Evolutionary conservation across 2,329 filamentous ascomycete genomes (phyloP), one percentile per base, ranked within the genome.

Genomic region (Thielaviopsis cerberus): DNA sequence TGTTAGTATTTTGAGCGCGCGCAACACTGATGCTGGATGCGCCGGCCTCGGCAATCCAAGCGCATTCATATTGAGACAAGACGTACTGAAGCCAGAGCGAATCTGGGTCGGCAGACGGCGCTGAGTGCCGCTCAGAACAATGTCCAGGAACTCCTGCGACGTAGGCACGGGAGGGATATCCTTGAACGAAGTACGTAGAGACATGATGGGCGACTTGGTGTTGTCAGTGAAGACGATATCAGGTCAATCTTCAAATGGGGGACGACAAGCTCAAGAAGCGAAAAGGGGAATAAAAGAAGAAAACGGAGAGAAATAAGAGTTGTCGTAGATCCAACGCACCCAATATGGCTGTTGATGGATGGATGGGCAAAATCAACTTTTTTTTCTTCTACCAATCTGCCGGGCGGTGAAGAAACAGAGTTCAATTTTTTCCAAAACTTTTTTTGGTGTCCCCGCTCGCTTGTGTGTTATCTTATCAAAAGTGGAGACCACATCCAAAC

Each of bases 101-200:
- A 98, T 97, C 76, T 96, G 89, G 54, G 89, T 98, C 15, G 92
- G 92, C 63, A 98, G 77, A 62, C 91, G 84, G 68, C 91, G 80
- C 77, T 97, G 91, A 4, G 89, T 96, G 65, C 92, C 79, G 68
- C 87, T 94, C 66, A 98, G 80, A 64, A 97, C 90, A 70, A 98
- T 96, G 73, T 98, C 92, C 66, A 98, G 79, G 68, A 98, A 97
- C 73, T 98, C 92, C 76, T 94, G 85, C 70, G 85, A 85, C 67
- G 87, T 94, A 60, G 91, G 91, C 64, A 94, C 88, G 64, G 88
- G 88, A 62, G 86, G 83, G 66, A 94, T 94, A 68, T 86, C 83
- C 70, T 83, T 84, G 80, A 80, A 83, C 58, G 78, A 80, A 62
- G 76, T 79, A 74, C 59, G 59, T 26, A 59, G 51, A 37, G 59